Base-by-base conservation (phyloP, 768 basidiomycete species). In the Podaxis pistillaris region DNA sequence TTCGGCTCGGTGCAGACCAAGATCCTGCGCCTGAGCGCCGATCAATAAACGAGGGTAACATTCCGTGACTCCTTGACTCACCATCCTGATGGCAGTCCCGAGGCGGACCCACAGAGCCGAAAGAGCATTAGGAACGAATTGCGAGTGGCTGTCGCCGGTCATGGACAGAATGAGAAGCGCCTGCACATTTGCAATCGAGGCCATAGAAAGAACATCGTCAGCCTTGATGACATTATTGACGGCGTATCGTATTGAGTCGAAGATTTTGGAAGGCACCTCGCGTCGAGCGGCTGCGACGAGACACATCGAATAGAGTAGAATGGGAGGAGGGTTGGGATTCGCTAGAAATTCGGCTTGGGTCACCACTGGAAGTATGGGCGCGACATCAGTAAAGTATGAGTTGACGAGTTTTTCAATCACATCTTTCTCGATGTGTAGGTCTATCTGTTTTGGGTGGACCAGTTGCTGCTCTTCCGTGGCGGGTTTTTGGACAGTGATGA, bases 271-370 rank as follows among this genome's bases (percentile, higher is more conserved):
- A 2, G 94, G 90, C 4, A 93, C 87, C 63, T 92, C 88, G 54
- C 96, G 85, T 58, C 90, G 84, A 33, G 94, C 88, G 15, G 93
- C 91, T 19, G 96, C 93, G 46, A 98, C 88, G 33, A 94, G 88
- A 74, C 95, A 98, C 75, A 98, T 95, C 40, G 93, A 89, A 74
- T 98, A 98, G 22, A 98, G 83, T 62, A 98, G 75, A 24, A 99
- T 81, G 3, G 91, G 87, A 2, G 94, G 85, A 0, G 89, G 91
- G 13, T 86, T 86, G 22, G 85, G 81, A 55, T 73, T 85, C 40
- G 88, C 83, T 64, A 97, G 78, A 70, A 99, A 98, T 71, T 99
- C 96, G 26, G 85, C 82, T 70, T 90, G 86, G 17, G 93, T 92
- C 63, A 98, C 85, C 67, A 99, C 81, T 11, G 97, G 96, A 62